Evolutionary conservation across 75 land plant species (phyloP), one percentile per base, ranked within the genome.

Genomic region (Sequoia sempervirens): DNA sequence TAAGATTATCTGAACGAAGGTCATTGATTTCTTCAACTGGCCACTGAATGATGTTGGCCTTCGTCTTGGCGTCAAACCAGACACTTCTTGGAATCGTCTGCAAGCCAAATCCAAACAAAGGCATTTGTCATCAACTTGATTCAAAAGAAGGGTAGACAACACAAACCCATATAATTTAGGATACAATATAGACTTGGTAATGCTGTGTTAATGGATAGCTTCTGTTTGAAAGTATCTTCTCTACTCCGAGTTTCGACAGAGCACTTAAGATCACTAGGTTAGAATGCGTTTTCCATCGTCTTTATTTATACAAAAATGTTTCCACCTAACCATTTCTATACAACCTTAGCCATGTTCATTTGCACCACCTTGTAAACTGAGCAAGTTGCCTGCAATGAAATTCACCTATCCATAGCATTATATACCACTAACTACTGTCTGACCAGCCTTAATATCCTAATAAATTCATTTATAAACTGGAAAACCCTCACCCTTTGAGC

Each of bases 31-130:
- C 98, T 70, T 94, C 91, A 23, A 94, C 90, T 14, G 98, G 98
- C 98, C 98, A 96, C 53, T 90, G 92, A 38, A 96, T 81, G 32
- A 96, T 45, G 83, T 96, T 88, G 61, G 80, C 83, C 32, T 87
- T 87, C 15, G 96, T 96, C 79, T 88, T 84, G 18, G 34, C 70
- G 40, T 96, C 98, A 30, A 90, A 83, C 80, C 82, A 54, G 10
- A 96, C 91, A 20, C 85, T 85, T 87, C 98, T 91, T 37, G 96
- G 98, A 78, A 96, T 82, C 11, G 89, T 79, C 97, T 95, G 88
- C 66, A 84, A 76, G 7, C 20, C 28, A 85, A 82, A 23, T 26
- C 36, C 28, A 85, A 82, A 30, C 50, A 20, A 23, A 83, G 20
- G 9, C 15, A 75, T 17, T 41, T 80, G 81, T 43, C 12, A 38